phyloP scores from a whole-genome alignment of 106 monocot species.

The Allium fistulosum region DNA sequence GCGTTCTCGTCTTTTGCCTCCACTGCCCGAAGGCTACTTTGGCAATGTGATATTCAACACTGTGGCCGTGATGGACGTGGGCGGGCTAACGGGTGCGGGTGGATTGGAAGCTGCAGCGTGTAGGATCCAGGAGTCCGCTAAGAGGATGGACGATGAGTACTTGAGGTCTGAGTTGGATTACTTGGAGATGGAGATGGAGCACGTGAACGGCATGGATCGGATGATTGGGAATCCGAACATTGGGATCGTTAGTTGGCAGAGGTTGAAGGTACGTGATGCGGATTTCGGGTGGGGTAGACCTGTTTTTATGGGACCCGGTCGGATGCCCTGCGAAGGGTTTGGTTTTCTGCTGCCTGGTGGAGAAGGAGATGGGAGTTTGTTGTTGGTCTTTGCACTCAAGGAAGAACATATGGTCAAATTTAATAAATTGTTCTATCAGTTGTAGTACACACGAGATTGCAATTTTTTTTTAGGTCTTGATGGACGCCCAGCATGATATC shows the following conservation, averaged over 20 bases:
- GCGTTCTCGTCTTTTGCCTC: constrained; percentile 42
- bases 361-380: constrained; percentile 47
- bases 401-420: constrained; percentile 59
- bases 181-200: constrained; percentile 61
- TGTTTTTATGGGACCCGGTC: background rate
- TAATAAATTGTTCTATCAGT: constrained; percentile 46
- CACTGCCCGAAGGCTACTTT: constrained; percentile 65
- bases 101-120: constrained; percentile 11
- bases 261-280: background rate
- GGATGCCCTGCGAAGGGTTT: constrained; percentile 7
- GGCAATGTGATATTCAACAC: constrained; percentile 84
- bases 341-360: constrained; percentile 59
- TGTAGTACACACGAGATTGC: background rate
- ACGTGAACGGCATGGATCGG: background rate
- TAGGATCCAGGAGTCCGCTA: constrained; percentile 36
- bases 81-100: constrained; percentile 18
- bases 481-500: too few species aligned
- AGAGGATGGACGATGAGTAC: constrained; percentile 66
- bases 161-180: constrained; percentile 67
- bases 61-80: constrained; percentile 51
- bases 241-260: background rate
- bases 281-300: constrained; percentile 1
- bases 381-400: constrained; percentile 66
- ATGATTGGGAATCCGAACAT: background rate
- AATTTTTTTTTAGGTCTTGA: too few species aligned